Evolutionary conservation across 306 rosid genomes (phyloP).

Genomic region (Prunus padus): DNA sequence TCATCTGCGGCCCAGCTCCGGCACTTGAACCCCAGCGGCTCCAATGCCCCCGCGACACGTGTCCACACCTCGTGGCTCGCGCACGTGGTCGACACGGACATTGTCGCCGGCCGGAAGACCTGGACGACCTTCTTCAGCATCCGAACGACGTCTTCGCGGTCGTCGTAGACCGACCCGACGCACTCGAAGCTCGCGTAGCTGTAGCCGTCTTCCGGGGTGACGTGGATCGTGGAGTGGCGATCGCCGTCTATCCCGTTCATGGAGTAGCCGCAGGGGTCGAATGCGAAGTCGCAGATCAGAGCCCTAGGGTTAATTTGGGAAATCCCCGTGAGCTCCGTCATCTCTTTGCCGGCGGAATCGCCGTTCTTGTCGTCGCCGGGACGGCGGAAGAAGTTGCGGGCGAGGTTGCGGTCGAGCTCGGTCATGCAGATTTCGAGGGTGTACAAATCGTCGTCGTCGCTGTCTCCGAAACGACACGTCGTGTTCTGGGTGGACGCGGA

Average conservation of each 20-base stretch:
- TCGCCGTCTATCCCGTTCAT: slow-evolving; percentile 85
- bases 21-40: slow-evolving; percentile 73
- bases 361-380: slow-evolving; percentile 55
- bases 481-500: slow-evolving; percentile 48
- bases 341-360: slow-evolving; percentile 73
- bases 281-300: slow-evolving; percentile 77
- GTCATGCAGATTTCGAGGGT: slow-evolving; percentile 97
- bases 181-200: slow-evolving; percentile 95
- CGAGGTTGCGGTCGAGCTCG: slow-evolving; percentile 70
- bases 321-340: slow-evolving; percentile 76
- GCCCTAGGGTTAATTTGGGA: slow-evolving; percentile 60
- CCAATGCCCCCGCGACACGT: slow-evolving; percentile 57
- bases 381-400: slow-evolving; percentile 59
- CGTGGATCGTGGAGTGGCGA: slow-evolving; percentile 89
- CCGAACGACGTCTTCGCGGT: slow-evolving; percentile 39
- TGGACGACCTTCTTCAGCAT: slow-evolving; percentile 69
- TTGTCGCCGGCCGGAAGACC: slow-evolving; percentile 86
- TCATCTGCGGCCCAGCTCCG: slow-evolving; percentile 75
- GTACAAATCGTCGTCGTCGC: slow-evolving; percentile 31
- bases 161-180: slow-evolving; percentile 54
- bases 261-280: slow-evolving; percentile 92
- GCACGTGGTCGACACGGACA: slow-evolving; percentile 74
- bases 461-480: slow-evolving; percentile 6
- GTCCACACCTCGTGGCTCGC: slow-evolving; percentile 54
- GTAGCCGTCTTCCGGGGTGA: slow-evolving; percentile 95